A percentile compares a stretch with the other conserved stretches of the same genome.
These are phyloP conservation scores for Vitellaria paradoxa DNA, from an alignment of 179 eudicot genomes.

Conservation along the genomic window DNA sequence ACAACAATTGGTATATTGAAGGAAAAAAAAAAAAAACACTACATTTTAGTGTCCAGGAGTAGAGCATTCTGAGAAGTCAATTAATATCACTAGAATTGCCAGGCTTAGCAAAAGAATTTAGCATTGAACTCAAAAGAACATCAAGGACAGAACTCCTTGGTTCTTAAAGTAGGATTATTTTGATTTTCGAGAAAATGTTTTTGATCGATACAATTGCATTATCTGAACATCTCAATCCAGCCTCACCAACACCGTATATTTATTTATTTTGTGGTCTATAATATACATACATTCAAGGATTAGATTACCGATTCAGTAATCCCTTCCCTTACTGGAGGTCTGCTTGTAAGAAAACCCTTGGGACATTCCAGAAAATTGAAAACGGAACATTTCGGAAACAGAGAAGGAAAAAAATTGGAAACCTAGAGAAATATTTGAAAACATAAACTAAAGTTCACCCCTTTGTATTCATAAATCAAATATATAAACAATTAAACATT, in stretches of 20 bases:
- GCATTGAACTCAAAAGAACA: slow-evolving; percentile 1
- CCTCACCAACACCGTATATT: neutral
- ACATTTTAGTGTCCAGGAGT: neutral
- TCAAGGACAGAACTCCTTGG: slow-evolving; percentile 1
- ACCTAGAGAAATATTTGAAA: too few species aligned
- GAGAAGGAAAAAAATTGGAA: too few species aligned
- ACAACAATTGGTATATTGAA: neutral
- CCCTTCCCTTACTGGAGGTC: too few species aligned
- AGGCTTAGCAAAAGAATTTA: neutral
- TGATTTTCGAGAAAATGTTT: neutral
- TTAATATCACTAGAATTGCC: neutral
- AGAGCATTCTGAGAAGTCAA: neutral
- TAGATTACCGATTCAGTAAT: too few species aligned
- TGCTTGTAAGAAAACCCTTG: too few species aligned
- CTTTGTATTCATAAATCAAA: too few species aligned
- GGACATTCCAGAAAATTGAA: too few species aligned
- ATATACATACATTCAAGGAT: too few species aligned
- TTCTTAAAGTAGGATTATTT: slow-evolving; percentile 9
- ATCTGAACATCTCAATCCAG: neutral
- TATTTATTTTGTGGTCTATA: neutral
- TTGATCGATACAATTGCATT: neutral
- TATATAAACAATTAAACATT: too few species aligned
- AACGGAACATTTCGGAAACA: too few species aligned
- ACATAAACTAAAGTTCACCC: too few species aligned
- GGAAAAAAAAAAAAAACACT: neutral